Evolutionary conservation across 1,284 basidiomycete species (phyloP), one percentile per base, ranked within the genome.

Genomic region (Naganishia albida): DNA sequence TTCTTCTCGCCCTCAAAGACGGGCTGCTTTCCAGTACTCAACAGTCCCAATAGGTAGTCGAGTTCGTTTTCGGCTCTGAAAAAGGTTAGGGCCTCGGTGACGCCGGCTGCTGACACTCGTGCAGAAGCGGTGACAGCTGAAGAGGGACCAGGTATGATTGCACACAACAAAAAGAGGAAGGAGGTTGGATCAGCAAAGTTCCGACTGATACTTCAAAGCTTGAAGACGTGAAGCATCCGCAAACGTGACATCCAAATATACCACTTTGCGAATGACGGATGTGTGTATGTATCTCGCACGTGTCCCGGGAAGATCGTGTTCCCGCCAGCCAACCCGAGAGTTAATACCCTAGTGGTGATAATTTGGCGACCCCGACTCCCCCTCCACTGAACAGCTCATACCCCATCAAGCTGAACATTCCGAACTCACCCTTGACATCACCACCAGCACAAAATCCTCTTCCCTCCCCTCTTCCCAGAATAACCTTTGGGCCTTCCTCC

Each of bases 61-160:
- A 95, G 81, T 75, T 91, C 88, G 75, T 96, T 98, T 88, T 99
- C 96, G 74, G 86, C 83, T 77, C 88, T 87, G 84, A 99, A 99
- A 80, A 93, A 99, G 20, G 87, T 83, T 63, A 92, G 80, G 13
- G 91, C 89, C 51, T 82, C 78, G 6, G 82, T 78, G 63, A 86
- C 67, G 53, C 73, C 44, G 28, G 34, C 28, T 38, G 57, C 44
- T 7, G 63, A 43, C n/a, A 51, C 53, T 30, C 42, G 56, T 10
- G 56, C 48, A 15, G 40, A 20, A n/a, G 34, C 46, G 42, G 40
- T 52, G 40, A 68, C 70, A 50, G 20, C 39, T 57, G 66, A 38
- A 68, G n/a, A 59, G 13, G 20, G 46, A 25, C 10, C 50, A 44
- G n/a, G 51, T 54, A n/a, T 25, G 30, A 38, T 43, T 34, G 40